Evolutionary conservation across 106 monocot genomes (phyloP), one percentile per base, ranked within the genome.

Genomic region (Apostasia shenzhenica): DNA sequence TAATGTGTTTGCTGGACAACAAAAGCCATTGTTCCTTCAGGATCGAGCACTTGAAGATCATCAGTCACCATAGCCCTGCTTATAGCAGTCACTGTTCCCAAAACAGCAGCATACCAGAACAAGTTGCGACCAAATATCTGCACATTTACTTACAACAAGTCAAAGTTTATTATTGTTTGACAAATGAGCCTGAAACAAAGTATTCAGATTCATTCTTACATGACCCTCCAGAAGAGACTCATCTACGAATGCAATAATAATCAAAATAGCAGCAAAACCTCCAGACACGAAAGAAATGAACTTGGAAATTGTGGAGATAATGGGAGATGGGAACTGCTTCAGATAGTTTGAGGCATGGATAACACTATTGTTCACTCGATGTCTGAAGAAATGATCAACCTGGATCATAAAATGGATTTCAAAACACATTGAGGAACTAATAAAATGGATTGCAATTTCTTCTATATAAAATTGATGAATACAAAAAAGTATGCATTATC

Each of bases 191-290:
- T 48, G 68, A 48, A 2, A 7, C 10, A 62, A 76, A 61, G 50
- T 26, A 26, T 42, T 39, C 14, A 61, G 13, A 14, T 61, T 12
- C 14, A 73, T 9, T 55, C 85, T 74, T 90, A 99, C 99, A 78
- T 93, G 99, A 2, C 99, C 99, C 70, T 99, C 99, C 7, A 99
- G 80, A n/a, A 99, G 73, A 65, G 93, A 93, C 73, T 99, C 99
- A 41, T 93, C 99, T 45, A 93, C 68, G 67, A 99, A 78, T 48
- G 90, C 99, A 71, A 99, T 88, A 51, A 99, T 99, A 48, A 99
- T 90, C 46, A 99, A 66, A 64, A 90, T 69, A 37, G 93, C 99
- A 66, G 93, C 99, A 69, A 99, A 85, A 40, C 99, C 99, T 60
- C 99, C 93, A 58, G 85, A 99, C 10, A 99, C 93, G 70, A 99